Percentiles rank a stretch among this genome's conserved stretches.
These are phyloP conservation scores for Cystobasidium onofrii DNA, from an alignment of 768 basidiomycete genomes.

Conservation along the genomic window DNA sequence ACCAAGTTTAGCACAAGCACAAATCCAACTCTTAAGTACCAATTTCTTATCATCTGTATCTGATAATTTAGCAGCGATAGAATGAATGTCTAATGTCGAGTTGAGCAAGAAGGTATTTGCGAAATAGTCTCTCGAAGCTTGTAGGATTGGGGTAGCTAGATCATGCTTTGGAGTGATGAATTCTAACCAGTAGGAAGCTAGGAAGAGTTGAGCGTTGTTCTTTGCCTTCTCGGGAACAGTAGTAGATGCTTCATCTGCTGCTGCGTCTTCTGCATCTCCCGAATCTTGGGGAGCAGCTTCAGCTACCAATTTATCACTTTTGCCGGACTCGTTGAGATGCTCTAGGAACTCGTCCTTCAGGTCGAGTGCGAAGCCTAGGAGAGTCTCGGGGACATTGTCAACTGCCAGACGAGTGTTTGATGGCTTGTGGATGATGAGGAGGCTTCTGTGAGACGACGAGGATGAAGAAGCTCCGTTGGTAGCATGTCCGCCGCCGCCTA, in stretches of 20 bases:
- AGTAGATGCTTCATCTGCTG: neutral
- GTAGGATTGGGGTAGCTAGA: slow-evolving; percentile 59
- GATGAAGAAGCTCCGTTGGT: neutral
- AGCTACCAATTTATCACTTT: neutral
- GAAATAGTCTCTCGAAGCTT: slow-evolving; percentile 68
- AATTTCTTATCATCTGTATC: slow-evolving; percentile 66
- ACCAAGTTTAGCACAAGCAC: slow-evolving; percentile 56
- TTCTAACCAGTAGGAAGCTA: slow-evolving; percentile 71
- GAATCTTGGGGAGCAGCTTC: slow-evolving; percentile 10
- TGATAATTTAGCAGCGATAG: slow-evolving; percentile 60
- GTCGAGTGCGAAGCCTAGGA: slow-evolving; percentile 43
- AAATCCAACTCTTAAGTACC: slow-evolving; percentile 70
- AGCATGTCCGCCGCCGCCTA: neutral
- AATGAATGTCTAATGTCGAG: slow-evolving; percentile 64
- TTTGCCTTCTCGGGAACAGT: too few species aligned
- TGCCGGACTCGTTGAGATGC: slow-evolving; percentile 30
- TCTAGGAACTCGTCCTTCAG: slow-evolving; percentile 44
- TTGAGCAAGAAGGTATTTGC: slow-evolving; percentile 59
- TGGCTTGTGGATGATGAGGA: slow-evolving; percentile 6
- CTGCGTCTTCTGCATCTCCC: slow-evolving; percentile 1
- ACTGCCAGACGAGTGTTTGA: slow-evolving; percentile 1
- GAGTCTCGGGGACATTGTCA: slow-evolving; percentile 23
- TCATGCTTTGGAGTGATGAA: slow-evolving; percentile 61
- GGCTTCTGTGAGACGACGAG: neutral
- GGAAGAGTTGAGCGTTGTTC: slow-evolving; percentile 38